A percentile compares a stretch with the other conserved stretches of the same genome.
Evolutionary conservation across 108 stramenopile genomes (phyloP).

Genomic region (Mediolabrus comicus): DNA sequence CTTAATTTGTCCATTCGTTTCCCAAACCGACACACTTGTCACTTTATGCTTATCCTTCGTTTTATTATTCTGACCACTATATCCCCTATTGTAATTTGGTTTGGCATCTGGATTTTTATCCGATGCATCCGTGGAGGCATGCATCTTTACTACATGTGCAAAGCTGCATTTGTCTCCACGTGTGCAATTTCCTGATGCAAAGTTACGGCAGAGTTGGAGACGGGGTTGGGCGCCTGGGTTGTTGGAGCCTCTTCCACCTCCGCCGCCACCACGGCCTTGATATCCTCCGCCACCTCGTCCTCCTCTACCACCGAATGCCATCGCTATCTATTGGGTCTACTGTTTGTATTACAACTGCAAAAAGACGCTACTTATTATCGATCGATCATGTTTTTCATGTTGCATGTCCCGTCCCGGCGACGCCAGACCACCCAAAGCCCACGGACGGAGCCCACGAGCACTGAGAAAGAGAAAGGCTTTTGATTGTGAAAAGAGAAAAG

Average conservation of each 20-base stretch:
- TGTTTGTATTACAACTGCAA: too few relatives aligned
- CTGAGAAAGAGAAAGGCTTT: too few relatives aligned
- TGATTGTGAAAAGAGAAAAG: too few relatives aligned
- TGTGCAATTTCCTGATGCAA: slow-evolving; percentile 59
- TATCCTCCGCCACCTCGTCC: slow-evolving; percentile 42
- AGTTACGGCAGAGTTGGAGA: slow-evolving; percentile 55
- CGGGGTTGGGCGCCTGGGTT: slow-evolving; percentile 23
- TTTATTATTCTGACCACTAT: slow-evolving; percentile 9
- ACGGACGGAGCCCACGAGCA: too few relatives aligned
- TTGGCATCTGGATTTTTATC: slow-evolving; percentile 41
- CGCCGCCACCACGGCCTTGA: slow-evolving; percentile 22
- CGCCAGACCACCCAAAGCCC: too few relatives aligned
- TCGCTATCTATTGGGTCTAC: background rate
- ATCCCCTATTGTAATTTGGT: slow-evolving; percentile 14
- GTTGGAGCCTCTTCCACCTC: slow-evolving; percentile 20
- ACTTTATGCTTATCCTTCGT: slow-evolving; percentile 48
- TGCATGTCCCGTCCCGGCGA: too few relatives aligned
- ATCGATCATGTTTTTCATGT: too few relatives aligned
- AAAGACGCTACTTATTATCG: too few relatives aligned
- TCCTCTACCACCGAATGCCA: slow-evolving; percentile 22
- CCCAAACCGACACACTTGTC: slow-evolving; percentile 77
- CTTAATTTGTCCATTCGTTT: slow-evolving; percentile 69
- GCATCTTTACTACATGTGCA: slow-evolving; percentile 68
- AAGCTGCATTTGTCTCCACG: slow-evolving; percentile 59
- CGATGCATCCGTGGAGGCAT: slow-evolving; percentile 62